Evolutionary conservation across 164 flowering plant species (phyloP).

Genomic region (Protea cynaroides): DNA sequence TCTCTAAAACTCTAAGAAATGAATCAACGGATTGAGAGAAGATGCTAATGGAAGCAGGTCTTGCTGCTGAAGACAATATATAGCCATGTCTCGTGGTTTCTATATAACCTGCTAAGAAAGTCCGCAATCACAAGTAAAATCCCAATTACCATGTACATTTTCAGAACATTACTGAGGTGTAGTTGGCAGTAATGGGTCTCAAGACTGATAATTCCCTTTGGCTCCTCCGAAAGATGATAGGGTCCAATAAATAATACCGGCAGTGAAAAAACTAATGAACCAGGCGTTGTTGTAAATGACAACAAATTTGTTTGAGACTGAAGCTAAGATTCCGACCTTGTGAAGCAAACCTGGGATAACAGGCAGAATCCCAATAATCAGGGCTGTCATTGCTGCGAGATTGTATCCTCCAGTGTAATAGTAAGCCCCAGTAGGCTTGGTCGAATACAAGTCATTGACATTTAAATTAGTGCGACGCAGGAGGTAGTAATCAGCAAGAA

Average conservation of each 20-base stretch:
- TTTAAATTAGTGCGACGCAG: constrained; percentile 36
- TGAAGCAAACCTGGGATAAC: constrained; percentile 82
- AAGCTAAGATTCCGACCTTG: constrained; percentile 48
- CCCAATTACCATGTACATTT: neutral
- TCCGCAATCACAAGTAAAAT: neutral
- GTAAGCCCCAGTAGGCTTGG: constrained; percentile 49
- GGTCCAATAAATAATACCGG: constrained; percentile 55
- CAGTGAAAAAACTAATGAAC: constrained; percentile 71
- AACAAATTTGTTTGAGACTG: constrained; percentile 28
- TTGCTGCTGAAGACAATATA: no score
- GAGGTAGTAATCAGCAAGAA: constrained; percentile 69
- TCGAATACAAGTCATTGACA: constrained; percentile 48
- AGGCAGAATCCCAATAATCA: constrained; percentile 66
- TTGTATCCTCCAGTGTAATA: constrained; percentile 71
- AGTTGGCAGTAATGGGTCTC: constrained; percentile 38
- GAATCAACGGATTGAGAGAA: constrained; percentile 33
- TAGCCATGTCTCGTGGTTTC: no score
- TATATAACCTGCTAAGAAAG: no score
- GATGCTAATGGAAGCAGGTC: constrained; percentile 66
- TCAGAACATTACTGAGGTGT: constrained; percentile 2
- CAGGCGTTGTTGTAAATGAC: constrained; percentile 75
- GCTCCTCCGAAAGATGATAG: constrained; percentile 29
- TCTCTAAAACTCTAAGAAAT: constrained; percentile 28
- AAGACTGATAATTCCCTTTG: constrained; percentile 8
- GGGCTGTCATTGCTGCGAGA: constrained; percentile 55